A percentile compares a stretch with the other conserved stretches of the same genome.
Conservation (phyloP, 2,329 filamentous ascomycete genomes). For the Alternaria triticimaculans region DNA sequence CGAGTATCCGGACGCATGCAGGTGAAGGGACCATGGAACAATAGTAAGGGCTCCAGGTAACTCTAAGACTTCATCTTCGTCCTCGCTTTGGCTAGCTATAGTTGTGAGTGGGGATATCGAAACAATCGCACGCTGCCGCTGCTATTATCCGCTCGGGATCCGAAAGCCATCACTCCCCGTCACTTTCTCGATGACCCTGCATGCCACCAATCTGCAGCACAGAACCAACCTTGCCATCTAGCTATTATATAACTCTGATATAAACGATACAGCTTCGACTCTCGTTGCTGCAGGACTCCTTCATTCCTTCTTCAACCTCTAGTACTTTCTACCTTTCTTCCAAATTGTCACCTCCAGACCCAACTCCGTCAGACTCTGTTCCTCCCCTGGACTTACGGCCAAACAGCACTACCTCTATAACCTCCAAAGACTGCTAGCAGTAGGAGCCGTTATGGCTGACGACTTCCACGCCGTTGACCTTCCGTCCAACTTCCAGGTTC, state of each 20-base stretch:
- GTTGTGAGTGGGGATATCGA: constrained; percentile 13
- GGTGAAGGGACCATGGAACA: constrained; percentile 25
- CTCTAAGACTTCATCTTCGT: constrained; percentile 2
- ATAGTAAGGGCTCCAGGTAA: constrained; percentile 26
- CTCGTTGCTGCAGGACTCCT: background rate
- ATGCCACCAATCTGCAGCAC: background rate
- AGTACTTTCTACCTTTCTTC: constrained; percentile 1
- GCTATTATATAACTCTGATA: constrained; percentile 5
- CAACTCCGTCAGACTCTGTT: background rate
- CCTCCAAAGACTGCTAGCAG: background rate
- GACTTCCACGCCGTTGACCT: background rate
- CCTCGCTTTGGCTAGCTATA: background rate
- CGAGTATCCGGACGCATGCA: constrained; percentile 3
- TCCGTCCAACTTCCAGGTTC: constrained; percentile 14
- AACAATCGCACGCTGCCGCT: constrained; percentile 6
- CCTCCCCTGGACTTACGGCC: background rate
- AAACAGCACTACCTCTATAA: background rate
- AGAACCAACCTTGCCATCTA: background rate
- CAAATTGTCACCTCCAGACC: background rate
- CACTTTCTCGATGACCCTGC: constrained; percentile 10
- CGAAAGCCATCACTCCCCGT: constrained; percentile 12
- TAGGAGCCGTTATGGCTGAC: constrained; percentile 17
- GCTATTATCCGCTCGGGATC: constrained; percentile 16
- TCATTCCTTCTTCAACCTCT: constrained; percentile 7
- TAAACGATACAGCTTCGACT: background rate